These are phyloP conservation scores for Fagopyrum esculentum DNA, from an alignment of 148 eudicot genomes.

Conservation along the genomic window DNA sequence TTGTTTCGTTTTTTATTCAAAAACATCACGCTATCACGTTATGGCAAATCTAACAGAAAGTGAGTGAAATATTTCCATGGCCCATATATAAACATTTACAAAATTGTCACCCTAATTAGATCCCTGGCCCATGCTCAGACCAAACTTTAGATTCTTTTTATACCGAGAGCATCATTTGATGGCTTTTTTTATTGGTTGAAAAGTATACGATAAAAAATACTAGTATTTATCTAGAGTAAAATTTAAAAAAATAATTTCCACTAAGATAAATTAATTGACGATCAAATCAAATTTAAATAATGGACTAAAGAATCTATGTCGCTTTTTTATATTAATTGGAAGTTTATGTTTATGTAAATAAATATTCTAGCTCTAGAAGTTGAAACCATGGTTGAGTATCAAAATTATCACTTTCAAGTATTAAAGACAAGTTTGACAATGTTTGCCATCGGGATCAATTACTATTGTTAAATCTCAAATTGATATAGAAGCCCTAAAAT, in stretches of 20 bases:
- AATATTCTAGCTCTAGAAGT: neutral
- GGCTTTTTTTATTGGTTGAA: neutral
- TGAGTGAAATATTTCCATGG: neutral
- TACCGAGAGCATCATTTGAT: neutral
- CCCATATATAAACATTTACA: neutral
- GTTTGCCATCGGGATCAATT: neutral
- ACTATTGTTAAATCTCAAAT: too few species aligned
- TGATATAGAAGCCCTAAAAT: too few species aligned
- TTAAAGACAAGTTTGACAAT: neutral
- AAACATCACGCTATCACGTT: neutral
- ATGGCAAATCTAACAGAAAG: constrained; percentile 11
- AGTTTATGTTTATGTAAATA: neutral
- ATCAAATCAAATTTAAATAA: too few species aligned
- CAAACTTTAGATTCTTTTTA: neutral
- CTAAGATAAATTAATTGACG: too few species aligned
- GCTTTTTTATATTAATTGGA: too few species aligned
- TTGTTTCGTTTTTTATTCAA: too few species aligned
- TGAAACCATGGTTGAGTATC: neutral
- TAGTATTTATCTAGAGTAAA: too few species aligned
- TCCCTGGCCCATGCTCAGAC: neutral
- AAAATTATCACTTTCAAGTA: neutral
- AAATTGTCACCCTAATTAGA: neutral
- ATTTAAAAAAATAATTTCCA: too few species aligned
- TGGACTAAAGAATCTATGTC: too few species aligned
- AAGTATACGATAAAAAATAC: neutral